Evolutionary conservation across 495 filamentous ascomycete genomes (phyloP).

Genomic region (Penicillium verhagenii): DNA sequence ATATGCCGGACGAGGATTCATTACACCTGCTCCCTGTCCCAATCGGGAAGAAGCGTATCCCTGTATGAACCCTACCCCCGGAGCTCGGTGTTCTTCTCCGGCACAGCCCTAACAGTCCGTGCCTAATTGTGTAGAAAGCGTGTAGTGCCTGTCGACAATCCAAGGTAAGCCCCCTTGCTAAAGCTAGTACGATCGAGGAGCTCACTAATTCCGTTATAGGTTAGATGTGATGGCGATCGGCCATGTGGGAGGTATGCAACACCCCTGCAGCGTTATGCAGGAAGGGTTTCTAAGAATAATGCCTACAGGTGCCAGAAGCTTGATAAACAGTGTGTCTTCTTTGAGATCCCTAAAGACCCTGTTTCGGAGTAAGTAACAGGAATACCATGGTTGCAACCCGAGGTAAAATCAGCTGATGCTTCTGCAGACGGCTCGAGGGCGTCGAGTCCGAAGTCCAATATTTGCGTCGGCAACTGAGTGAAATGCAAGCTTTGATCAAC

Average conservation of each 20-base stretch:
- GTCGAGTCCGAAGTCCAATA: slow-evolving; percentile 34
- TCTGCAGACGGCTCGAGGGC: slow-evolving; percentile 27
- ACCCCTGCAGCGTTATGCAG: not conserved
- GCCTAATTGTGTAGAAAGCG: slow-evolving; percentile 28
- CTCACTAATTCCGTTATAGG: slow-evolving; percentile 19
- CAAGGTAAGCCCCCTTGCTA: slow-evolving; percentile 22
- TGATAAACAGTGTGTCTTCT: slow-evolving; percentile 38
- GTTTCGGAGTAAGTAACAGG: slow-evolving; percentile 24
- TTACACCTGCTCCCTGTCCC: slow-evolving; percentile 28
- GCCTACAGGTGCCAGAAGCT: slow-evolving; percentile 31
- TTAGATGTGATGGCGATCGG: slow-evolving; percentile 40
- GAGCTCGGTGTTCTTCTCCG: not conserved
- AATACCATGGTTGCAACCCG: not conserved
- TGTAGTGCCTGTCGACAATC: slow-evolving; percentile 39
- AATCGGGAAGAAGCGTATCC: slow-evolving; percentile 39
- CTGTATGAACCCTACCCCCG: slow-evolving; percentile 19
- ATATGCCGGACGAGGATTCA: slow-evolving; percentile 29
- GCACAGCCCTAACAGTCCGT: not conserved
- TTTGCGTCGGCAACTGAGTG: slow-evolving; percentile 29
- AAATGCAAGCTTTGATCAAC: slow-evolving; percentile 27
- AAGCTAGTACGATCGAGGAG: not conserved
- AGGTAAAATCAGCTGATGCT: not conserved
- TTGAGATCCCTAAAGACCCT: slow-evolving; percentile 37
- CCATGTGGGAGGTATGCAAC: slow-evolving; percentile 35
- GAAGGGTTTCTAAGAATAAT: not conserved